A percentile compares a stretch with the other conserved stretches of the same genome.
Evolutionary conservation across 169 alveolate species (phyloP).

Genomic region (Plasmodium billcollinsi): DNA sequence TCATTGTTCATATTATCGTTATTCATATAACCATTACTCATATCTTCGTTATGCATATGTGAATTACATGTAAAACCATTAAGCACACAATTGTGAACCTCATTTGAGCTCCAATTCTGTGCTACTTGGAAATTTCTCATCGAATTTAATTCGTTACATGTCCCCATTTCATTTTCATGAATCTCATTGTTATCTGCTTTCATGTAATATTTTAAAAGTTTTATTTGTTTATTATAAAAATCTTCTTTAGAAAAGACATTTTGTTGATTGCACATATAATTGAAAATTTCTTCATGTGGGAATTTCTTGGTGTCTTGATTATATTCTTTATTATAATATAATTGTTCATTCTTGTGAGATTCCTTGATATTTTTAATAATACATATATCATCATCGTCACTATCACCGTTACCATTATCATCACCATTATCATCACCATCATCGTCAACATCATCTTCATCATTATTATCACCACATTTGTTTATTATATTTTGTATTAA

Average conservation of each 20-base stretch:
- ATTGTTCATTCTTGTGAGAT: neutral
- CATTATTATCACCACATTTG: neutral
- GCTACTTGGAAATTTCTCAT: neutral
- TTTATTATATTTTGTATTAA: too few species aligned
- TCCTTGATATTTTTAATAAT: neutral
- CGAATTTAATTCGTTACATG: neutral
- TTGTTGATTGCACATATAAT: conserved; percentile 21
- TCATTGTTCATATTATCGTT: too few species aligned
- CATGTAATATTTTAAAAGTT: conserved; percentile 12
- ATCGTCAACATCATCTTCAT: neutral
- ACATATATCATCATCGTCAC: neutral
- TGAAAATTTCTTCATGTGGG: conserved; percentile 9
- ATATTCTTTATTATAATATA: neutral
- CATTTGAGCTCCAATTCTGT: neutral
- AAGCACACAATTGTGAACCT: neutral
- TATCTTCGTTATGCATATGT: too few species aligned
- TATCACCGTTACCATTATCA: neutral
- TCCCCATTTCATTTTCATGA: neutral
- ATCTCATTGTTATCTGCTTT: neutral
- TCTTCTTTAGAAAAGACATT: conserved; percentile 5
- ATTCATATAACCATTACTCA: too few species aligned
- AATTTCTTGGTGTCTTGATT: neutral
- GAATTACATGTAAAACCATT: neutral
- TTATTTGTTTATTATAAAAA: conserved; percentile 29
- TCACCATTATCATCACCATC: neutral